Base-by-base conservation (phyloP, 164 flowering plant genomes). In the Aristolochia fimbriata region DNA sequence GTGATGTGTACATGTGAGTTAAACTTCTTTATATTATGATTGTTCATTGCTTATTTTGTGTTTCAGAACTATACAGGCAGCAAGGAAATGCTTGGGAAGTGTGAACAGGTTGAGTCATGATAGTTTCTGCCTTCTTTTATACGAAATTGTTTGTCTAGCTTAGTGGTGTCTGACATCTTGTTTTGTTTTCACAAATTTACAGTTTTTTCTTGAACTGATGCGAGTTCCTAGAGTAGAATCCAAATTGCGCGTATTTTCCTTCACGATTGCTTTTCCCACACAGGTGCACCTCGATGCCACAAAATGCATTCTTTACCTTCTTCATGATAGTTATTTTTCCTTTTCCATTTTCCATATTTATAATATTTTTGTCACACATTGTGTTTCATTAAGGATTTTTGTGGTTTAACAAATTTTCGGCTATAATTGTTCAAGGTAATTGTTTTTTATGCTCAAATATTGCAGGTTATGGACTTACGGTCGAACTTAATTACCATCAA, bases 151-250 rank as follows among this genome's bases (percentile, higher is more conserved):
- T 37, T 37, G 8, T 37, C 43, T 10, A 37, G 11, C 43, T 37
- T 37, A 37, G 0, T 37, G 53, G 0, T 50, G 53, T 19, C 53
- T 50, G 10, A 22, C 53, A 8, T 50, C 22, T 50, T 50, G 13
- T 22, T 10, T 22, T 15, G 2, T 52, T 52, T 3, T 8, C 16
- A 60, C 57, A 48, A 61, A 22, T 14, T 74, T 73, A 70, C 82
- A 93, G 99, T 93, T 93, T 77, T 93, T 93, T 75, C 56, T 93
- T 67, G 96, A 93, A 82, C 73, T 93, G 81, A 90, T 93, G 99
- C 86, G 83, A 74, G 97, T 93, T 47, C 99, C 99, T 61, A 85
- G 99, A 43, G 89, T 93, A 25, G 99, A 93, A 67, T 76, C 99
- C 64, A 93, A 93, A 73, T 76, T 93, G 68, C 72, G 99, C 56